Evolutionary conservation across 768 basidiomycete genomes (phyloP), one percentile per base, ranked within the genome.

Genomic region (Auriscalpium vulgare): DNA sequence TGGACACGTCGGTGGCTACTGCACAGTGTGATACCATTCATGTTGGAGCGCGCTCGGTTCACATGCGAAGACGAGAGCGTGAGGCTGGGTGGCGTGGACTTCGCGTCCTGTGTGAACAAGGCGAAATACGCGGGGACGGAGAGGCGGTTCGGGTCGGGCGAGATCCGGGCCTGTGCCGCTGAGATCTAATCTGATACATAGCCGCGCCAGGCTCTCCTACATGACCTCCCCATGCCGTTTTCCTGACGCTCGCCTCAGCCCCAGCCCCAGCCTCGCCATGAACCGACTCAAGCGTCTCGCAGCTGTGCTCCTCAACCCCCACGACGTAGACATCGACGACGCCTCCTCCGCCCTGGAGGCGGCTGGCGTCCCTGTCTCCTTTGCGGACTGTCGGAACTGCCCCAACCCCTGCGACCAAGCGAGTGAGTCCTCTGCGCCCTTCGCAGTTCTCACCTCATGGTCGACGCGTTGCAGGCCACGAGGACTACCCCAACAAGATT

Each of bases 401-500:
- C 66, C 67, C 11, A 65, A 70, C 53, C 63, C 65, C 1, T 73
- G 72, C 52, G 62, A 67, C 5, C 65, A 69, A 19, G 19, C 35
- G 29, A 69, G 69, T 56, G 62, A 62, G 60, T 14, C 10, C 23
- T 34, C 16, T 23, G 16, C 54, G 13, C 58, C 59, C 57, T 58
- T 58, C 47, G 36, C 52, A 36, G 29, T 0, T 16, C 9, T 16
- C 43, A 10, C 36, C 44, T 37, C 37, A 48, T 21, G 34, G 35
- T 19, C 4, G 60, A 40, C 57, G 40, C 29, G 5, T 29, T 29
- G 29, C 59, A 87, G 88, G 82, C 55, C 87, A 91, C 65, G 82
- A 87, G 53, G 83, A 83, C 47, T 91, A 87, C 63, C 84, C 90
- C 29, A 70, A 69, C 16, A 82, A 80, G 51, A 86, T 97, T 65